These are phyloP conservation scores for Globisporangium okanoganense DNA, from an alignment of 352 stramenopile genomes.

Conservation along the genomic window DNA sequence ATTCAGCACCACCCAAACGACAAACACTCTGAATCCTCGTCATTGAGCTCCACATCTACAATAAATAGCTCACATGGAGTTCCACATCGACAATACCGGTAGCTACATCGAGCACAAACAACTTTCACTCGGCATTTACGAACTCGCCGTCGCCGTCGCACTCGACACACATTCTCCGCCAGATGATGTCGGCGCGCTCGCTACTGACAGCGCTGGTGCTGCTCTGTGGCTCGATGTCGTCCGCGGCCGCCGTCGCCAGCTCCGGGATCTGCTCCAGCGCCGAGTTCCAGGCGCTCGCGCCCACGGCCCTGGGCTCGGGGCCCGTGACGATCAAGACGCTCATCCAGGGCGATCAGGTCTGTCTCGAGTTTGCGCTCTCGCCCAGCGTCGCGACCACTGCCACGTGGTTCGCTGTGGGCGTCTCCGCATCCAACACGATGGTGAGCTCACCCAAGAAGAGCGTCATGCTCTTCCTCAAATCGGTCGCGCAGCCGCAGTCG, in stretches of 20 bases:
- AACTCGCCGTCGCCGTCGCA: too few species aligned
- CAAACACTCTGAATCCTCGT: too few species aligned
- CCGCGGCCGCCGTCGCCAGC: not conserved
- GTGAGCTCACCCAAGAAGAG: constrained; percentile 61
- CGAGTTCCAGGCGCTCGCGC: constrained; percentile 41
- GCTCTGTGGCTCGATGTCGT: not conserved
- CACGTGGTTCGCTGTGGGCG: constrained; percentile 61
- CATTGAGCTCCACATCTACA: too few species aligned
- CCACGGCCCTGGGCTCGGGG: constrained; percentile 46
- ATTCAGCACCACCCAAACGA: too few species aligned
- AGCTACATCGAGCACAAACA: too few species aligned
- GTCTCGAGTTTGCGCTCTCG: constrained; percentile 56
- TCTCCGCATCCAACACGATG: constrained; percentile 41
- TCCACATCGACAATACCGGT: too few species aligned
- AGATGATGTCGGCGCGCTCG: not conserved
- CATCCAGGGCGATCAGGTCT: constrained; percentile 48
- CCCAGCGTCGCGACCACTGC: constrained; percentile 28
- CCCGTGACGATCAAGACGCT: constrained; percentile 58
- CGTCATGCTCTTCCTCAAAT: constrained; percentile 66
- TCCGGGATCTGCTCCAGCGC: constrained; percentile 51
- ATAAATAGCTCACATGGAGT: too few species aligned
- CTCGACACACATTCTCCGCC: too few species aligned
- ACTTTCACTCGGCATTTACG: too few species aligned
- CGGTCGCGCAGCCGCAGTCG: constrained; percentile 30
- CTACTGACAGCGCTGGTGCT: not conserved